phyloP scores from a whole-genome alignment of 805 yeast species.

The Lachancea fermentati region DNA sequence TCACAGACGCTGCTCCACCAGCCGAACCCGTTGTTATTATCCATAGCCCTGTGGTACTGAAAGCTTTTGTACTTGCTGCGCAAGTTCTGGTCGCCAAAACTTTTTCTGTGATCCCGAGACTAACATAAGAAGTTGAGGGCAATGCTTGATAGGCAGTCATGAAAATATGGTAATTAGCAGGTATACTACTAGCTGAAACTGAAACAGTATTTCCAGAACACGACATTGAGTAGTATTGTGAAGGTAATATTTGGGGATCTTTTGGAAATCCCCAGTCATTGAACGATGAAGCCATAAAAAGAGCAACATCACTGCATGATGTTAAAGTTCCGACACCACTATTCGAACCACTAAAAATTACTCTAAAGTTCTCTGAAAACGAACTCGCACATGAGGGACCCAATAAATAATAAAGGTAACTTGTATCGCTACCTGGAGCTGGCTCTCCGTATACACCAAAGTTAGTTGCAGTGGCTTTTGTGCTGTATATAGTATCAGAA shows the following conservation, averaged over 20 bases:
- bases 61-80: neutral
- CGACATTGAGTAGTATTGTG: slow-evolving; percentile 3
- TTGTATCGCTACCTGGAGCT: slow-evolving; percentile 2
- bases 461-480: neutral
- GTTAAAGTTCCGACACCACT: slow-evolving; percentile 10
- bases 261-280: slow-evolving; percentile 13
- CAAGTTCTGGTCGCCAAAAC: neutral
- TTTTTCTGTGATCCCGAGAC: neutral
- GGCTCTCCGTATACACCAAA: neutral
- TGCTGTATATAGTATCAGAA: neutral
- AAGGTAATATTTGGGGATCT: slow-evolving; percentile 10
- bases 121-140: slow-evolving; percentile 1
- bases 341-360: slow-evolving; percentile 10
- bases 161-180: slow-evolving; percentile 11
- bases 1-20: neutral
- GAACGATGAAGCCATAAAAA: slow-evolving; percentile 11
- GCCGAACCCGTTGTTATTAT: neutral
- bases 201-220: slow-evolving; percentile 10
- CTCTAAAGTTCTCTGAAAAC: slow-evolving; percentile 9
- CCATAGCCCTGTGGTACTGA: neutral
- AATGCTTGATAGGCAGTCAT: slow-evolving; percentile 10
- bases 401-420: slow-evolving; percentile 4
- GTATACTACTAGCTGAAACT: slow-evolving; percentile 11
- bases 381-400: slow-evolving; percentile 10
- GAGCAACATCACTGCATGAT: slow-evolving; percentile 9